Evolutionary conservation across 441 rosid species (phyloP), one percentile per base, ranked within the genome.

Genomic region (Bocquillonia castaneifolia): DNA sequence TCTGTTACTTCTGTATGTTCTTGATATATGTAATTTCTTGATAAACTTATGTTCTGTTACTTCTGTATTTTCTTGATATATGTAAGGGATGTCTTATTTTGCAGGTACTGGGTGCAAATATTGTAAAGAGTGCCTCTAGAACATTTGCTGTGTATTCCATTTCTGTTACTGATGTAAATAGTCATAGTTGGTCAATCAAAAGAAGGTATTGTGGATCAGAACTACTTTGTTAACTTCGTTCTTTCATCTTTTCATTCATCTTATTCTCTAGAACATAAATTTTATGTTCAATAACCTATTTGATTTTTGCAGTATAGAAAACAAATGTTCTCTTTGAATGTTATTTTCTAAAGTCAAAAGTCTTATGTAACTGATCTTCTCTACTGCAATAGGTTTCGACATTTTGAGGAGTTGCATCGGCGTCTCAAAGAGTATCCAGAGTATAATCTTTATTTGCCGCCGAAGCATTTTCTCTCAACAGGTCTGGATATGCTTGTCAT

Each of bases 341-440:
- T 59, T 2, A 10, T 28, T 32, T 15, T 48, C 25, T 13, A 36
- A 25, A 42, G 23, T 22, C 67, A 25, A 28, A 48, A 28, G 40
- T 53, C 63, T 34, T 68, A 17, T 44, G 56, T 56, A 53, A 69
- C 70, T 58, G 63, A 66, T 40, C 37, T 62, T 71, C 65, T 57
- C 68, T 66, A 59, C 70, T 60, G 53, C 68, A 53, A 71, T 79
- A 95, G 97, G 84, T 95, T 92, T 79, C 96, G 97, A 61, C 99
- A 95, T 83, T 95, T 95, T 85, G 99, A 95, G 85, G 99, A 95
- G 86, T 80, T 95, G 72, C 99, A 95, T 80, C 90, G 90, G 68
- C 93, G 96, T 67, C 92, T 95, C 59, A 95, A 91, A 81, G 88
- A 84, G 77, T 91, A 91, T 83, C 83, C 90, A 0, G 98, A 89